Evolutionary conservation across 495 filamentous ascomycete genomes (phyloP).

Genomic region (Pyrenula aspistea): DNA sequence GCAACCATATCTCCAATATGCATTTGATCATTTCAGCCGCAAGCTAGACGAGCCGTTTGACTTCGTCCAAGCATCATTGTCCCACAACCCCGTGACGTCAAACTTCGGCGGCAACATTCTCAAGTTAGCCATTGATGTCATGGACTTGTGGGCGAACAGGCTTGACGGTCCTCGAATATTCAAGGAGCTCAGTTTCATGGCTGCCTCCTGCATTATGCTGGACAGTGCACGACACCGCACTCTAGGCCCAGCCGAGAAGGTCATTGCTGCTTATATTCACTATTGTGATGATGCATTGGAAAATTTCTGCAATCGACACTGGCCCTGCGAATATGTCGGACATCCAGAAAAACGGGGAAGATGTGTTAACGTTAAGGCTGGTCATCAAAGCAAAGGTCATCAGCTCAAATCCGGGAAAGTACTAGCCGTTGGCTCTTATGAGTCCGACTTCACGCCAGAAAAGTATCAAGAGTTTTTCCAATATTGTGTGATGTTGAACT

Average conservation of each 20-base stretch:
- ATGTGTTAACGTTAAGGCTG: constrained; percentile 30
- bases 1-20: constrained; percentile 19
- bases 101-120: constrained; percentile 44
- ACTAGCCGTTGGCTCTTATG: constrained; percentile 30
- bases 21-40: constrained; percentile 23
- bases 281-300: constrained; percentile 30
- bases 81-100: constrained; percentile 25
- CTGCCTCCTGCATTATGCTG: constrained; percentile 41
- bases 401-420: constrained; percentile 33
- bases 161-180: constrained; percentile 25
- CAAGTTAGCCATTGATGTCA: constrained; percentile 33
- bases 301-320: constrained; percentile 34
- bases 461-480: constrained; percentile 9
- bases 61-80: constrained; percentile 24
- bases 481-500: not conserved
- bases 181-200: constrained; percentile 33
- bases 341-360: constrained; percentile 13
- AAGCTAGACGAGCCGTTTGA: constrained; percentile 23
- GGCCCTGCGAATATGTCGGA: constrained; percentile 32
- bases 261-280: constrained; percentile 20
- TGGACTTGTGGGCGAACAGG: constrained; percentile 16
- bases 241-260: constrained; percentile 10
- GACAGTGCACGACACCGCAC: constrained; percentile 32
- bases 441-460: constrained; percentile 27
- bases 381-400: constrained; percentile 37